phyloP scores from a whole-genome alignment of 2,329 filamentous ascomycete species.

The Didymella pomorum region DNA sequence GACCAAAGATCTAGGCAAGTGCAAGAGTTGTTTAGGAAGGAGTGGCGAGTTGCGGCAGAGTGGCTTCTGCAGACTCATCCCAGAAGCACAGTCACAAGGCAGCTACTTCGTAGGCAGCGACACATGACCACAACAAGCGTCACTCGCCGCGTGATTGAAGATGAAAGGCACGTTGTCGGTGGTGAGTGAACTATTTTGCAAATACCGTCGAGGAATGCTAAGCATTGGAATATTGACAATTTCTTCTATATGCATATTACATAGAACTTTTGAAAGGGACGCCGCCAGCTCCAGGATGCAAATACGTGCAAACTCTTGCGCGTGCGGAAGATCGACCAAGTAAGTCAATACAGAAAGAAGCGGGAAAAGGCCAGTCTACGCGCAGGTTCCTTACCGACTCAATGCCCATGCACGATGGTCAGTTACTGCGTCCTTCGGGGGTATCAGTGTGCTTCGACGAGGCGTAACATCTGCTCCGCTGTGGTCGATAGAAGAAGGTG shows the following conservation, averaged over 20 bases:
- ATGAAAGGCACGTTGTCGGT: not conserved
- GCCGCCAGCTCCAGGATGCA: constrained; percentile 40
- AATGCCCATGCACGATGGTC: constrained; percentile 24
- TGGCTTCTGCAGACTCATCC: not conserved
- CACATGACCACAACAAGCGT: not conserved
- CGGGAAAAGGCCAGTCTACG: constrained; percentile 44
- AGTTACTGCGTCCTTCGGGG: constrained; percentile 35
- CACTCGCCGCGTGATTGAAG: not conserved
- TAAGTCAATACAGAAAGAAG: constrained; percentile 19
- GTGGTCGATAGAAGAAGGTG: constrained; percentile 26
- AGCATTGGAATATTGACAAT: constrained; percentile 10
- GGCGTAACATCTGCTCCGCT: constrained; percentile 32
- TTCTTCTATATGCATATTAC: constrained; percentile 41
- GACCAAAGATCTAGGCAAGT: not conserved
- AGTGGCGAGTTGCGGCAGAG: constrained; percentile 14
- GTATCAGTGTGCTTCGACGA: constrained; percentile 43
- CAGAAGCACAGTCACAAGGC: not conserved
- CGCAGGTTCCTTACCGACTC: constrained; percentile 20
- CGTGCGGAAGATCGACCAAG: constrained; percentile 5
- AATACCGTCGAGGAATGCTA: not conserved
- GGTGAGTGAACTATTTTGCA: not conserved
- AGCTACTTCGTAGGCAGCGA: not conserved
- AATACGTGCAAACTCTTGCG: constrained; percentile 18
- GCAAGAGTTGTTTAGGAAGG: not conserved
- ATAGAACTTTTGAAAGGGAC: constrained; percentile 38